Base-by-base conservation (phyloP, 257 asterid genomes). In the Schizonepeta tenuifolia region DNA sequence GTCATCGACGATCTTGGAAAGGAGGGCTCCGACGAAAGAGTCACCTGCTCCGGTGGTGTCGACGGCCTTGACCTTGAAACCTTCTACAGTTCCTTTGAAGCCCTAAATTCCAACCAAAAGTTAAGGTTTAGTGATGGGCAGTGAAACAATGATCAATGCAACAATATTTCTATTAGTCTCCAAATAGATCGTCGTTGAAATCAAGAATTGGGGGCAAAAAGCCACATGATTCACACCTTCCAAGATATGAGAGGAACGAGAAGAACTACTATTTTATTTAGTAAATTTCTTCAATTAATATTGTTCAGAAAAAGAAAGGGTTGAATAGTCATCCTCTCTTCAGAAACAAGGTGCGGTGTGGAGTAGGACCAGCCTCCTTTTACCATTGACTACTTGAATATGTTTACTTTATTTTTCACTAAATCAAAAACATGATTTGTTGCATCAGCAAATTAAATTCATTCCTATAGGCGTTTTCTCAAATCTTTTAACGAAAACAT, bases 31-130 rank as follows among this genome's bases (percentile, higher is more conserved):
- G 15, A 82, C 85, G 40, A 85, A 85, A 14, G 89, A 77, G 68
- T 85, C 89, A 20, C 89, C 89, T 0, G 89, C 89, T 62, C 89
- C 89, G 18, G 89, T 85, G 44, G 89, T 85, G 62, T 85, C 89
- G 1, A 85, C 83, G 20, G 89, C 18, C 51, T 85, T 72, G 17
- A 85, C 89, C 3, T 11, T 57, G 54, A 13, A 80, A 3, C 67
- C 87, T 8, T 73, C 82, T 35, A 85, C 64, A 2, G 70, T 17
- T 72, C 89, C 89, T 0, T 54, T 60, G 78, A 85, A 85, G 33
- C 17, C n/a, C 87, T 85, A 47, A 26, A 70, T 21, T n/a, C n/a
- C 67, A 31, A 15, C 14, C 9, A 35, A 53, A 17, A 9, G 3
- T 18, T 9, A 67, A 20, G 26, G 58, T 51, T 38, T 9, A 58